Percentiles rank a stretch among this genome's conserved stretches.
Evolutionary conservation across 2,329 filamentous ascomycete genomes (phyloP).

Genomic region (Cercospora janseana): DNA sequence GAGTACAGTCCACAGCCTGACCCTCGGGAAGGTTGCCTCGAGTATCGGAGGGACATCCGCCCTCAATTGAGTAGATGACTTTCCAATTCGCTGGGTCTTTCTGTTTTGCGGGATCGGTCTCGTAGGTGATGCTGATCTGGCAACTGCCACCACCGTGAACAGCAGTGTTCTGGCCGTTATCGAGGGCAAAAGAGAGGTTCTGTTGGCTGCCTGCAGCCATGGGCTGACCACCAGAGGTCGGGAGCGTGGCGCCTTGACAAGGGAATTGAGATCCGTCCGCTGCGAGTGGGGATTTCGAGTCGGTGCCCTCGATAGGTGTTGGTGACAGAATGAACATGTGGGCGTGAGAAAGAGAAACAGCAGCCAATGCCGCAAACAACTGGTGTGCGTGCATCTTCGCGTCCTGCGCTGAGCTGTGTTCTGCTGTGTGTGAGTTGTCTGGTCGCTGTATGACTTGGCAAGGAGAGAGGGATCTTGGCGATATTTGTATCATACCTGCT

Average conservation of each 20-base stretch:
- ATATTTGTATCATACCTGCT: no score
- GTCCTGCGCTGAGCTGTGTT: background rate
- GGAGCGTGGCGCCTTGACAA: conserved; percentile 65
- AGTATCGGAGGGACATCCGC: conserved; percentile 71
- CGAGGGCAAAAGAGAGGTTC: conserved; percentile 58
- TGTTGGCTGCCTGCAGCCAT: conserved; percentile 65
- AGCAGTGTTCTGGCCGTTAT: conserved; percentile 59
- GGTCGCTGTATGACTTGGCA: no score
- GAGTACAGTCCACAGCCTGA: conserved; percentile 18
- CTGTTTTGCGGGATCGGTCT: conserved; percentile 61
- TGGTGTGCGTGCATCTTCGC: background rate
- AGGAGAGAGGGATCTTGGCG: no score
- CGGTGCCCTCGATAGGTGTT: conserved; percentile 54
- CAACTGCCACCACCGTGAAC: conserved; percentile 90
- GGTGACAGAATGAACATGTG: conserved; percentile 76
- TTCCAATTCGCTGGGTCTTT: conserved; percentile 66
- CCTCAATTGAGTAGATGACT: conserved; percentile 84
- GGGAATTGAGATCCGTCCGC: conserved; percentile 68
- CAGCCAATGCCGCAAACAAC: background rate
- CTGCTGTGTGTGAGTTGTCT: background rate
- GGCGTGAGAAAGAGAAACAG: conserved; percentile 42
- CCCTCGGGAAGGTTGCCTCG: conserved; percentile 51
- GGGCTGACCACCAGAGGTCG: conserved; percentile 48
- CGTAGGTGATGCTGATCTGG: conserved; percentile 82
- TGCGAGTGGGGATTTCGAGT: conserved; percentile 63